Evolutionary conservation across 202 grass and related monocot genomes (phyloP).

Genomic region (Brachypodium distachyon): DNA sequence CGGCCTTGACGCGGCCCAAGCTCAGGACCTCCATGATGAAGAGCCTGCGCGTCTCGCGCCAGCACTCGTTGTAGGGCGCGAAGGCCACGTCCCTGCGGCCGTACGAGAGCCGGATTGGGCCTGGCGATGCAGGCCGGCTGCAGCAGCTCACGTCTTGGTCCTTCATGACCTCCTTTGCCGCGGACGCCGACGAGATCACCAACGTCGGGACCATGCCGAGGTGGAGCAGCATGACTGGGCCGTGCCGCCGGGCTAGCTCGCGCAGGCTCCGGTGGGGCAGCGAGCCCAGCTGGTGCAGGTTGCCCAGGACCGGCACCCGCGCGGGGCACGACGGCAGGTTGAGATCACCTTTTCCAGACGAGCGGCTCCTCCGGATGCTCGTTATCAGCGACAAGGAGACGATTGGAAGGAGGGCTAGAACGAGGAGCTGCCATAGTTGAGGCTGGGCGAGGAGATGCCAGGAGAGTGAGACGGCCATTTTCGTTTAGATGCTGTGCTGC

Average conservation of each 20-base stretch:
- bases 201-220: slow-evolving; percentile 25
- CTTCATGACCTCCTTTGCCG: slow-evolving; percentile 13
- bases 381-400: background rate
- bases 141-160: slow-evolving; percentile 11
- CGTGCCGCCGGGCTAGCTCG: slow-evolving; percentile 19
- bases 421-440: slow-evolving; percentile 8
- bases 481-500: too few relatives aligned
- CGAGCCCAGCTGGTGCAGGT: slow-evolving; percentile 39
- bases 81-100: slow-evolving; percentile 13
- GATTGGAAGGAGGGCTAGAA: background rate
- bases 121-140: background rate
- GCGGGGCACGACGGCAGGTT: slow-evolving; percentile 17
- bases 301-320: slow-evolving; percentile 30
- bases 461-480: background rate
- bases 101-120: slow-evolving; percentile 1
- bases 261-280: slow-evolving; percentile 22
- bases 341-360: background rate
- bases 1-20: slow-evolving; percentile 8
- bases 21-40: slow-evolving; percentile 30
- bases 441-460: background rate
- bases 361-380: background rate
- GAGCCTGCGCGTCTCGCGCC: slow-evolving; percentile 28
- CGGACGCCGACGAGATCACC: slow-evolving; percentile 18
- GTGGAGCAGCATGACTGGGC: too few relatives aligned
- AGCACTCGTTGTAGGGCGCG: slow-evolving; percentile 26